These are phyloP conservation scores for Vitis labrusca DNA, from an alignment of 164 flowering plant genomes.

Conservation along the genomic window DNA sequence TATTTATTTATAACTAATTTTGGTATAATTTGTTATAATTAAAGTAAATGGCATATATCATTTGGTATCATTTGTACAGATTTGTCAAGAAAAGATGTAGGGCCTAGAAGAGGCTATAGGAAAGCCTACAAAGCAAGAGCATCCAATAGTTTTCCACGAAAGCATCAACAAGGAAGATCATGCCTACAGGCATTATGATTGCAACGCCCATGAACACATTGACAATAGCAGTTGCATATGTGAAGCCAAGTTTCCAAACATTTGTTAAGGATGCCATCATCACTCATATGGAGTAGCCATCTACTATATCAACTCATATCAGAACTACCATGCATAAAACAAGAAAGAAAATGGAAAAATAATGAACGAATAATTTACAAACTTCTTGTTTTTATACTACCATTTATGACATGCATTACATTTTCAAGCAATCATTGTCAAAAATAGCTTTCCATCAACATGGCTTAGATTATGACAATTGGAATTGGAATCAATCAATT, in stretches of 20 bases:
- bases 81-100: neutral
- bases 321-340: conserved; percentile 21
- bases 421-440: too few relatives aligned
- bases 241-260: conserved; percentile 34
- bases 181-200: conserved; percentile 17
- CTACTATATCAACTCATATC: conserved; percentile 36
- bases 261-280: conserved; percentile 36
- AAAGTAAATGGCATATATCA: too few relatives aligned
- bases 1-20: too few relatives aligned
- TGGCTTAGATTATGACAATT: too few relatives aligned
- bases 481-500: too few relatives aligned
- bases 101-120: conserved; percentile 8
- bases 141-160: conserved; percentile 29
- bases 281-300: conserved; percentile 28
- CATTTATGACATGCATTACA: too few relatives aligned
- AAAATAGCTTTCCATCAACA: too few relatives aligned
- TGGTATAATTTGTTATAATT: too few relatives aligned
- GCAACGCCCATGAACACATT: conserved; percentile 30
- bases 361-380: too few relatives aligned
- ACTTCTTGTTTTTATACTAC: too few relatives aligned
- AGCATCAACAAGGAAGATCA: conserved; percentile 24
- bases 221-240: conserved; percentile 38
- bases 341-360: too few relatives aligned
- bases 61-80: too few relatives aligned
- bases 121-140: conserved; percentile 30